Evolutionary conservation across 2,329 filamentous ascomycete genomes (phyloP).

Genomic region (Fusarium neocosmosporiellum): DNA sequence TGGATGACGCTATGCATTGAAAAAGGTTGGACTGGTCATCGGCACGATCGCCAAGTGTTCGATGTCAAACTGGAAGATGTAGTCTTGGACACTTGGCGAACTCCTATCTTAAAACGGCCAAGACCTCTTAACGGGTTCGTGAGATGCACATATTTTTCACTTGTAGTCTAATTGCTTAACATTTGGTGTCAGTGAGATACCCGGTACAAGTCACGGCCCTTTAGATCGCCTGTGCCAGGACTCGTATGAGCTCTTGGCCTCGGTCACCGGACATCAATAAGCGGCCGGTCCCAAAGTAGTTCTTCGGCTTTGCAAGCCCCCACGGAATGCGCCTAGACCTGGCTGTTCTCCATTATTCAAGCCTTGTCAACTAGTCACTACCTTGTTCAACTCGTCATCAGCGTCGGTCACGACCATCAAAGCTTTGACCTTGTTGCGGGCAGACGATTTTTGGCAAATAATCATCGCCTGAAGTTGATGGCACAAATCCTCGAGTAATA

Average conservation of each 20-base stretch:
- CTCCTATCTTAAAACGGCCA: neutral
- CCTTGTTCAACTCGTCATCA: neutral
- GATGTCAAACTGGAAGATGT: neutral
- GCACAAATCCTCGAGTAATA: neutral
- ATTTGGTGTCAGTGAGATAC: neutral
- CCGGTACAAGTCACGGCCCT: neutral
- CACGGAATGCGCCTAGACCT: neutral
- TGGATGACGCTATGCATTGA: neutral
- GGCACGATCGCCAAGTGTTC: neutral
- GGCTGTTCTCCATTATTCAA: neutral
- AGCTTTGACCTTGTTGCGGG: neutral
- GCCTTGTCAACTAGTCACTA: neutral
- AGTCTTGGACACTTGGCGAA: neutral
- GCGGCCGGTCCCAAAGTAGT: neutral
- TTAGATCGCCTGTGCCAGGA: neutral
- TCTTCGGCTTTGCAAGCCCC: neutral
- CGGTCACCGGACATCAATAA: neutral
- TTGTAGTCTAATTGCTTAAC: rapidly evolving
- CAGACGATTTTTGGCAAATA: neutral
- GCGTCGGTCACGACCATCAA: neutral
- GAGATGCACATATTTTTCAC: neutral
- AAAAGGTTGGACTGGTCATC: neutral
- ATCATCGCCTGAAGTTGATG: no score
- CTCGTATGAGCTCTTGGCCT: neutral
- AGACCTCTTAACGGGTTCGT: neutral